Evolutionary conservation across 1,284 basidiomycete species (phyloP).

Genomic region (Moniliophthora roreri): DNA sequence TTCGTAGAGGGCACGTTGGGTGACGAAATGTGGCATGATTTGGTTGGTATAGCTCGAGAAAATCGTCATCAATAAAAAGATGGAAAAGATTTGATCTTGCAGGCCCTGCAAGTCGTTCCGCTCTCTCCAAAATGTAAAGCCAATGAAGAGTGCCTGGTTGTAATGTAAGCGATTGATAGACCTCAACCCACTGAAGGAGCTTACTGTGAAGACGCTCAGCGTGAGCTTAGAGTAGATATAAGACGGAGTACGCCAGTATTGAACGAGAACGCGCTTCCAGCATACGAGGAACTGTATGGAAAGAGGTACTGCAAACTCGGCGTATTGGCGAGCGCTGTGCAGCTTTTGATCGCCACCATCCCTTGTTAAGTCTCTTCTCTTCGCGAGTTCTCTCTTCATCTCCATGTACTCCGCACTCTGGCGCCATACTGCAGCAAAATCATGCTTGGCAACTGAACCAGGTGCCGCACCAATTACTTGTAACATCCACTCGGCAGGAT

Average conservation of each 20-base stretch:
- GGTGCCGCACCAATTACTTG: slow-evolving; percentile 22
- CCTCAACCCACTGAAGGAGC: slow-evolving; percentile 26
- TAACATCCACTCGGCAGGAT: slow-evolving; percentile 27
- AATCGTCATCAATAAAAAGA: slow-evolving; percentile 25
- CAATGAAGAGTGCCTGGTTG: slow-evolving; percentile 45
- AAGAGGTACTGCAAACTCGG: slow-evolving; percentile 42
- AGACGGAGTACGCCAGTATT: slow-evolving; percentile 50
- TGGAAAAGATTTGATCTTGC: slow-evolving; percentile 67
- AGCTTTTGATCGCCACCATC: too few species aligned
- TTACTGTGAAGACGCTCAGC: slow-evolving; percentile 39
- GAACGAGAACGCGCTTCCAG: slow-evolving; percentile 26
- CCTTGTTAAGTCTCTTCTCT: slow-evolving; percentile 23
- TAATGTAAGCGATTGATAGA: neutral
- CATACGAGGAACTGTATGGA: slow-evolving; percentile 38
- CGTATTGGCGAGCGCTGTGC: too few species aligned
- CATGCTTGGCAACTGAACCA: slow-evolving; percentile 25
- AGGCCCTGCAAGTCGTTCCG: slow-evolving; percentile 57
- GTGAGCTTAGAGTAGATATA: slow-evolving; percentile 69
- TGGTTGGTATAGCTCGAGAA: slow-evolving; percentile 27
- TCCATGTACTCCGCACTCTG: slow-evolving; percentile 28
- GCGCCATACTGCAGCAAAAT: slow-evolving; percentile 33
- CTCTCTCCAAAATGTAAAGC: slow-evolving; percentile 64
- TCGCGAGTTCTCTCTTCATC: slow-evolving; percentile 28
- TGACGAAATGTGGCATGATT: slow-evolving; percentile 30
- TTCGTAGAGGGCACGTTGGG: slow-evolving; percentile 56